Evolutionary conservation across 2,329 filamentous ascomycete genomes (phyloP).

Genomic region (Ascochyta fabae): DNA sequence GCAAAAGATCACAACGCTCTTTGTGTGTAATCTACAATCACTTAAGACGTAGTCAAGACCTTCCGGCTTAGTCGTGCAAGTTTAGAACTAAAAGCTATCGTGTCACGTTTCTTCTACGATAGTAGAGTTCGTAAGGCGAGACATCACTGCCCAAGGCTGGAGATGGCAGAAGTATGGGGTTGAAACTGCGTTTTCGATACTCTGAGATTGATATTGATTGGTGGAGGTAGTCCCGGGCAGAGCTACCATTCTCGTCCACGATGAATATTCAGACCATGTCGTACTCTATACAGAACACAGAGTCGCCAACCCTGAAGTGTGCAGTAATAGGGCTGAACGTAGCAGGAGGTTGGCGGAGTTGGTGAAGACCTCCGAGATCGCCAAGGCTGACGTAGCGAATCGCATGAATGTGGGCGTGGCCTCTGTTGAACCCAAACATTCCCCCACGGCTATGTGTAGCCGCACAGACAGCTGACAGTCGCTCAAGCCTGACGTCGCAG

Average conservation of each 20-base stretch:
- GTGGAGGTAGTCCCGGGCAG: background rate
- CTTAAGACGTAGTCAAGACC: too few relatives aligned
- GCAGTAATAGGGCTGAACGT: constrained; percentile 11
- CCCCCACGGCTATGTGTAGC: constrained; percentile 6
- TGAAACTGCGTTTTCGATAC: background rate
- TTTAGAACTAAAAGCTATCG: too few relatives aligned
- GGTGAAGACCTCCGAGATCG: constrained; percentile 9
- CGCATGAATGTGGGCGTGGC: constrained; percentile 10
- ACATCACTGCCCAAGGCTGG: background rate
- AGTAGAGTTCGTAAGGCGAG: background rate
- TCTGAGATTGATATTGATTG: background rate
- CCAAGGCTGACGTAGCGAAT: constrained; percentile 22
- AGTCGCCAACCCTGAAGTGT: background rate
- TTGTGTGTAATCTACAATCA: too few relatives aligned
- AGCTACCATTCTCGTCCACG: background rate
- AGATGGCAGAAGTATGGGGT: background rate
- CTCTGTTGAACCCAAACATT: constrained; percentile 7
- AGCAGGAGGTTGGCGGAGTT: constrained; percentile 4
- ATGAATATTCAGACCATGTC: background rate
- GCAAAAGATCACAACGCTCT: too few relatives aligned
- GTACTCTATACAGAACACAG: background rate
- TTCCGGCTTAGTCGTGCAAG: too few relatives aligned
- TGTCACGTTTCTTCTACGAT: too few relatives aligned
- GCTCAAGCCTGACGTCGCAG: constrained; percentile 1
- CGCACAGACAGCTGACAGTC: constrained; percentile 6